Conservation (phyloP, 1,284 basidiomycete genomes). For the Mycena citricolor region DNA sequence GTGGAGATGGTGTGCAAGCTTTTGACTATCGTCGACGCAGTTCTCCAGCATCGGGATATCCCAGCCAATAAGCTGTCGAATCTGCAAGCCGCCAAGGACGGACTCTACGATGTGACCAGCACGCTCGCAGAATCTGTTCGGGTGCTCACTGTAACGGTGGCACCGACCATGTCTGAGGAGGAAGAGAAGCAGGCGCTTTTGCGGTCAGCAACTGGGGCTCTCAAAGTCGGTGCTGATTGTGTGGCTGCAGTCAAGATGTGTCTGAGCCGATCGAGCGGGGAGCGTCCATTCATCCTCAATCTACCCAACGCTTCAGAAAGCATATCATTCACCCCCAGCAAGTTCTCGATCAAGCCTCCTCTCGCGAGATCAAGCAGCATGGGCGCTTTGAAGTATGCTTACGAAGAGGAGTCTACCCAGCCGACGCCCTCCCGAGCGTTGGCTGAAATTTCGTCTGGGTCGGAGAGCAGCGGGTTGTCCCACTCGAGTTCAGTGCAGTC, state of each 20-base stretch:
- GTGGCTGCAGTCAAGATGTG: constrained; percentile 81
- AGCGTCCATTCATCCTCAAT: constrained; percentile 63
- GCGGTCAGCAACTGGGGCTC: constrained; percentile 80
- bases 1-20: constrained; percentile 92
- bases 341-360: constrained; percentile 39
- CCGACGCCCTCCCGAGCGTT: constrained; percentile 26
- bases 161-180: constrained; percentile 65
- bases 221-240: constrained; percentile 88
- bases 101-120: constrained; percentile 83
- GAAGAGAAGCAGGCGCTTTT: constrained; percentile 79
- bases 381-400: constrained; percentile 36
- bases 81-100: constrained; percentile 74
- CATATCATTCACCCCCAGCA: constrained; percentile 46
- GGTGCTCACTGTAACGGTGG: constrained; percentile 56
- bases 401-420: constrained; percentile 58
- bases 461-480: constrained; percentile 41
- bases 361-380: constrained; percentile 36
- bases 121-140: constrained; percentile 88
- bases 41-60: constrained; percentile 69
- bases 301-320: constrained; percentile 50
- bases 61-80: constrained; percentile 54
- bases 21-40: constrained; percentile 89
- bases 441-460: constrained; percentile 36
- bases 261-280: constrained; percentile 59
- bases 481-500: constrained; percentile 44